These are phyloP conservation scores for Globomyces pollinis-pini DNA, from an alignment of 192 early-diverging fungal species.

Conservation along the genomic window DNA sequence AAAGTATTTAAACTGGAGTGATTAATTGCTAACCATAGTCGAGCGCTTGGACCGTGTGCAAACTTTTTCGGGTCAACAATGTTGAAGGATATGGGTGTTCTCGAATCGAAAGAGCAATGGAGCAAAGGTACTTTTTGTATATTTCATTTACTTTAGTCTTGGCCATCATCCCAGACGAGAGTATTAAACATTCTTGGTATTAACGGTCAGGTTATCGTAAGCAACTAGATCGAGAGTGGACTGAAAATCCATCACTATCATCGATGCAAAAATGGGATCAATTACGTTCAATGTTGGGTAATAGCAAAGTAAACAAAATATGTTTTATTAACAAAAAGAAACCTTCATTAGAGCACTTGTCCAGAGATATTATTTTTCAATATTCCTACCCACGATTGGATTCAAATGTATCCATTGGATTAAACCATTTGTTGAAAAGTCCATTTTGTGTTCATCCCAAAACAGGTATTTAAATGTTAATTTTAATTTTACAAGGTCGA, in stretches of 20 bases:
- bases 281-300: conserved; percentile 4
- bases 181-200: conserved; percentile 27
- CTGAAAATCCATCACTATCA: not conserved
- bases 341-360: conserved; percentile 2
- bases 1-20: conserved; percentile 30
- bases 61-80: conserved; percentile 66
- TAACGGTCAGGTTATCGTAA: conserved; percentile 12
- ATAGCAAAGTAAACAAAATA: not conserved
- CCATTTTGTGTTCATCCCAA: conserved; percentile 97
- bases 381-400: conserved; percentile 90
- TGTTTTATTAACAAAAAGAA: conserved; percentile 10
- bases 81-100: conserved; percentile 65
- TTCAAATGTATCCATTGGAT: conserved; percentile 78
- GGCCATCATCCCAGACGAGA: conserved; percentile 68
- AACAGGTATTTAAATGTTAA: conserved; percentile 51
- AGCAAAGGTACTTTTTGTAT: no score
- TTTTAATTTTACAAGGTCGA: conserved; percentile 40
- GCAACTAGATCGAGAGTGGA: conserved; percentile 16
- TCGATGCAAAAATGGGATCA: conserved; percentile 16
- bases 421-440: conserved; percentile 93
- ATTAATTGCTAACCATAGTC: conserved; percentile 8
- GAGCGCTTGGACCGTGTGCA: conserved; percentile 43
- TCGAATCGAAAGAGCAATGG: conserved; percentile 58
- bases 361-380: conserved; percentile 76
- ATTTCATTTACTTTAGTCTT: no score